A percentile compares a stretch with the other conserved stretches of the same genome.
Conservation (phyloP, 129 eudicot species). For the Pulicaria dysenterica region DNA sequence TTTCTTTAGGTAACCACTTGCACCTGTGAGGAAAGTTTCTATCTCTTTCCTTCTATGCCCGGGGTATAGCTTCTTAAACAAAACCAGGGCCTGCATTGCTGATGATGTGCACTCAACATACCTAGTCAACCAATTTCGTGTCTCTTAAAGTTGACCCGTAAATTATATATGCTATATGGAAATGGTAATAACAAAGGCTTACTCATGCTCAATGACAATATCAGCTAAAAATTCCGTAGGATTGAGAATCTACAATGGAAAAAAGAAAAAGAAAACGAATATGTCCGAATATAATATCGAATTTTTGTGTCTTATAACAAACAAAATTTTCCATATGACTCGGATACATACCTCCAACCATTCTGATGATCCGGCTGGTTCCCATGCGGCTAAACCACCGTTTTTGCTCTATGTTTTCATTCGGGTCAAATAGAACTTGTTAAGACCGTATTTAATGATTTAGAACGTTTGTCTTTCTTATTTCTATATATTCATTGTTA, state of each 20-base stretch:
- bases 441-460: constrained; percentile 2
- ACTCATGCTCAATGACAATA: constrained; percentile 89
- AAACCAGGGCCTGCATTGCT: constrained; percentile 67
- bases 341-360: constrained; percentile 77
- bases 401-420: constrained; percentile 69
- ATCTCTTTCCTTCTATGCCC: constrained; percentile 68
- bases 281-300: neutral
- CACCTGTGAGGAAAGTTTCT: constrained; percentile 51
- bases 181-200: constrained; percentile 5
- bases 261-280: neutral
- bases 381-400: constrained; percentile 95
- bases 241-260: constrained; percentile 64
- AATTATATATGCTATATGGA: neutral
- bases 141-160: neutral
- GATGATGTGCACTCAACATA: constrained; percentile 92
- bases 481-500: neutral
- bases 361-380: constrained; percentile 70
- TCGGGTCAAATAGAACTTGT: neutral
- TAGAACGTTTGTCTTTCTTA: neutral
- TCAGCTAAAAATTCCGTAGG: constrained; percentile 90
- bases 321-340: neutral
- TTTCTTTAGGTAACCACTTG: constrained; percentile 58
- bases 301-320: neutral
- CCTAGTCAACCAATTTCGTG: constrained; percentile 42
- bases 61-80: constrained; percentile 75